Percentiles rank a stretch among this genome's conserved stretches.
phyloP scores from a whole-genome alignment of 768 basidiomycete species.

The Cystoderma amianthinum region DNA sequence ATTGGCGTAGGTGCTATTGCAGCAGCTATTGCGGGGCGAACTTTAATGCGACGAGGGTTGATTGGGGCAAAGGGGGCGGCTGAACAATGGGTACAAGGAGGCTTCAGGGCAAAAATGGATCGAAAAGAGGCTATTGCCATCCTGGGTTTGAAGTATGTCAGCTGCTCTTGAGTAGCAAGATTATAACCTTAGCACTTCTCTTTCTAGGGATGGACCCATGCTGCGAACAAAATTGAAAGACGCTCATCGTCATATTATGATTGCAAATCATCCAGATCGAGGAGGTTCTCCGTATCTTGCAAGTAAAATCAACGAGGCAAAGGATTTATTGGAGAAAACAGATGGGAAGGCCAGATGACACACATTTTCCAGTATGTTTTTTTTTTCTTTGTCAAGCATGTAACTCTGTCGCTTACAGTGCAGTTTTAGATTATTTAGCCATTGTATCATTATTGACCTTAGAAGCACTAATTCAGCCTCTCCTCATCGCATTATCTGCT shows the following conservation, averaged over 20 bases:
- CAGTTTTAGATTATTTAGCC: too few relatives aligned
- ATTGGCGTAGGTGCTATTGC: conserved; percentile 74
- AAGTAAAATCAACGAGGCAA: conserved; percentile 98
- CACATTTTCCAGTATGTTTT: too few relatives aligned
- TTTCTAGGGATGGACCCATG: conserved; percentile 67
- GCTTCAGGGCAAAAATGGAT: conserved; percentile 96
- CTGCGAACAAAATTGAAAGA: conserved; percentile 84
- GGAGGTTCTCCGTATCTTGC: conserved; percentile 98
- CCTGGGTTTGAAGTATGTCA: conserved; percentile 83
- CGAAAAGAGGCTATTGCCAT: conserved; percentile 87
- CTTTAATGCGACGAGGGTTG: conserved; percentile 56
- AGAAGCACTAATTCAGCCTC: too few relatives aligned
- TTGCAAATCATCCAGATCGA: conserved; percentile 97
- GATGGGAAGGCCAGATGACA: conserved; percentile 43
- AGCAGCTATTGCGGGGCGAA: conserved; percentile 69
- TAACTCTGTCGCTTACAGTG: too few relatives aligned
- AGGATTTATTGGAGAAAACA: conserved; percentile 83
- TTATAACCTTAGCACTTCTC: conserved; percentile 1
- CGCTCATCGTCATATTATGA: conserved; percentile 94
- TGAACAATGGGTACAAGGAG: conserved; percentile 87
- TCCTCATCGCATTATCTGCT: too few relatives aligned
- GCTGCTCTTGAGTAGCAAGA: conserved; percentile 4
- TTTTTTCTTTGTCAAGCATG: too few relatives aligned
- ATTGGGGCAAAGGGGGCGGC: conserved; percentile 55
- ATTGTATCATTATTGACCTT: too few relatives aligned